Conservation (phyloP, 352 stramenopile species). For the Phytopythium mirpurense region DNA sequence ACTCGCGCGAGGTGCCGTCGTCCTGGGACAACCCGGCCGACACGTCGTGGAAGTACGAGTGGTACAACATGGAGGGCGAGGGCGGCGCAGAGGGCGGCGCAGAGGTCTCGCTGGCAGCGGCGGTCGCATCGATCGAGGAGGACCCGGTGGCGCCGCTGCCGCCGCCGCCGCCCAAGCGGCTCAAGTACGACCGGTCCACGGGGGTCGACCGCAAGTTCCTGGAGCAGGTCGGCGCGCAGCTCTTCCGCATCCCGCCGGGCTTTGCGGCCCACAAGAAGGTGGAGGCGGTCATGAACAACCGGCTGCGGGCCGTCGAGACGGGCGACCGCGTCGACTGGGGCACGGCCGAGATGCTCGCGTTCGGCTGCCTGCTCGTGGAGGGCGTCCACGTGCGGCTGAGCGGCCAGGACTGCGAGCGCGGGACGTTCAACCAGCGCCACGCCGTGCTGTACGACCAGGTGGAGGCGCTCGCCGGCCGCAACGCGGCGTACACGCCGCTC, state of each 20-base stretch:
- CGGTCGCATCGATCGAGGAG: not conserved
- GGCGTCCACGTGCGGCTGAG: slow-evolving; percentile 80
- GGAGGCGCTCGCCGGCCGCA: slow-evolving; percentile 58
- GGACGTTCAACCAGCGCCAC: slow-evolving; percentile 89
- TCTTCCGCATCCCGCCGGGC: slow-evolving; percentile 75
- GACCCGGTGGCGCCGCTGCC: no score
- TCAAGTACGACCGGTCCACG: slow-evolving; percentile 43
- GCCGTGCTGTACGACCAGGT: slow-evolving; percentile 88
- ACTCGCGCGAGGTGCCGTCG: slow-evolving; percentile 61
- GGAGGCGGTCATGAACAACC: slow-evolving; percentile 85
- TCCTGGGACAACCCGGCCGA: slow-evolving; percentile 74
- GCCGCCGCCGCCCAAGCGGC: slow-evolving; percentile 15
- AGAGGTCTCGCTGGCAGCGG: no score
- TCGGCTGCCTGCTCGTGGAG: slow-evolving; percentile 80
- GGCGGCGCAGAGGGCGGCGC: not conserved
- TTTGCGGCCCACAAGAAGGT: slow-evolving; percentile 86
- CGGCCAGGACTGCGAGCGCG: slow-evolving; percentile 86
- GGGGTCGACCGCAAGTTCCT: slow-evolving; percentile 73
- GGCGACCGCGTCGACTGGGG: slow-evolving; percentile 84
- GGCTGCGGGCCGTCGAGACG: slow-evolving; percentile 69
- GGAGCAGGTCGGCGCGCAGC: slow-evolving; percentile 62
- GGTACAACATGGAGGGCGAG: slow-evolving; percentile 29
- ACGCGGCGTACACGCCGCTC: slow-evolving; percentile 94
- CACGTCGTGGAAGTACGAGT: slow-evolving; percentile 59
- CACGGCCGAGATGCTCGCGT: slow-evolving; percentile 85